Evolutionary conservation across 2,329 filamentous ascomycete species (phyloP), one percentile per base, ranked within the genome.

Genomic region (Pseudofabraea citricarpa): DNA sequence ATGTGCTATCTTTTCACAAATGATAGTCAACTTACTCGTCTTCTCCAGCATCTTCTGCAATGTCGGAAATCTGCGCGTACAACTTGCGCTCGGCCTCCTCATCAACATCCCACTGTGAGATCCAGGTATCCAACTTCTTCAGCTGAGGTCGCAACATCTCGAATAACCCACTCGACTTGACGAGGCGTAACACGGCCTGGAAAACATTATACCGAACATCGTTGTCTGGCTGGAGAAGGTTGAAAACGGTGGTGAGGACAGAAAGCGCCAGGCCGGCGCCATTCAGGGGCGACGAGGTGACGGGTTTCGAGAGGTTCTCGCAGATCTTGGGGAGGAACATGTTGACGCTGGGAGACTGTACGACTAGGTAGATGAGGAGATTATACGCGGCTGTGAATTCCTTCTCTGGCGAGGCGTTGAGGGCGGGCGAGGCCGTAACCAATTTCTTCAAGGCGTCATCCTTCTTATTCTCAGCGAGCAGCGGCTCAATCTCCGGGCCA

Each of bases 311-410:
- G 62, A 98, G 87, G 71, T 94, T 91, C 60, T 83, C 76, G 80
- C 93, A 97, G 60, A 98, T 83, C 58, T 79, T 79, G 47, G 88
- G 86, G 54, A 98, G 83, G 72, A 93, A 86, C 69, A 86, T 87
- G 67, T 89, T 85, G 55, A 86, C 79, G 57, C 90, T 87, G 58
- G 86, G 81, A 47, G 90, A 88, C 70, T 95, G 88, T 59, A 89
- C 77, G 55, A 95, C 81, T 48, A 98, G 83, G 73, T 96, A 88
- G 62, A 97, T 84, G 65, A 98, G 84, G 57, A 97, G 85, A 72
- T 98, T 97, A 73, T 96, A 96, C 49, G 91, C 89, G 47, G 91
- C 85, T 48, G 89, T 90, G 66, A 96, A 93, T 69, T 97, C 91
- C 78, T 93, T 94, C 77, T 98, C 93, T 46, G 91, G 88, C 44